Evolutionary conservation across 1,284 basidiomycete genomes (phyloP).

Genomic region (Irpex rosettiformis): DNA sequence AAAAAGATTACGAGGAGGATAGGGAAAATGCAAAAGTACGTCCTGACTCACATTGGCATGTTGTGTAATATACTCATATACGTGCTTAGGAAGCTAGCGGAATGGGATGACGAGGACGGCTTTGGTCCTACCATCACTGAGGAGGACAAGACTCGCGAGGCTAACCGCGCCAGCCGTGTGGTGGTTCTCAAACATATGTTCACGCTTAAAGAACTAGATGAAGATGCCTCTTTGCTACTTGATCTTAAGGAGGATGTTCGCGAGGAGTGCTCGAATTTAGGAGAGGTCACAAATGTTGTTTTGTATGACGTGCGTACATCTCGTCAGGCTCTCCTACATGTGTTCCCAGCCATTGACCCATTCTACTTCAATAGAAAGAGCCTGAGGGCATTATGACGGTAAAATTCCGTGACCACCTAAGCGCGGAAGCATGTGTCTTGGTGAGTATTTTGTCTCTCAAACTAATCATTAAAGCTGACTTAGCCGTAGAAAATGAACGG

Average conservation of each 20-base stretch:
- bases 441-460: slow-evolving; percentile 42
- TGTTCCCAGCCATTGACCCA: slow-evolving; percentile 12
- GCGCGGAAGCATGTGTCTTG: slow-evolving; percentile 86
- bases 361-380: slow-evolving; percentile 65
- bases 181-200: slow-evolving; percentile 98
- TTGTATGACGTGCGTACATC: slow-evolving; percentile 82
- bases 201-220: slow-evolving; percentile 79
- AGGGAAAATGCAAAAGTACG: slow-evolving; percentile 87
- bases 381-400: slow-evolving; percentile 94
- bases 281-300: slow-evolving; percentile 96
- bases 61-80: not conserved
- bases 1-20: slow-evolving; percentile 79
- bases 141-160: slow-evolving; percentile 42
- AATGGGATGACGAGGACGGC: slow-evolving; percentile 85
- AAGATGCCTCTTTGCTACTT: slow-evolving; percentile 77
- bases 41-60: slow-evolving; percentile 14
- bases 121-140: slow-evolving; percentile 67
- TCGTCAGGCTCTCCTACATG: not conserved
- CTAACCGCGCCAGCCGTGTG: slow-evolving; percentile 67
- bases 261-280: slow-evolving; percentile 87
- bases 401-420: slow-evolving; percentile 86
- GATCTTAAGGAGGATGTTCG: slow-evolving; percentile 96
- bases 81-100: slow-evolving; percentile 64
- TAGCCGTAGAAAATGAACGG: slow-evolving; percentile 89
- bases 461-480: not conserved